Evolutionary conservation across 148 eudicot genomes (phyloP).

Genomic region (Rheum nobile): DNA sequence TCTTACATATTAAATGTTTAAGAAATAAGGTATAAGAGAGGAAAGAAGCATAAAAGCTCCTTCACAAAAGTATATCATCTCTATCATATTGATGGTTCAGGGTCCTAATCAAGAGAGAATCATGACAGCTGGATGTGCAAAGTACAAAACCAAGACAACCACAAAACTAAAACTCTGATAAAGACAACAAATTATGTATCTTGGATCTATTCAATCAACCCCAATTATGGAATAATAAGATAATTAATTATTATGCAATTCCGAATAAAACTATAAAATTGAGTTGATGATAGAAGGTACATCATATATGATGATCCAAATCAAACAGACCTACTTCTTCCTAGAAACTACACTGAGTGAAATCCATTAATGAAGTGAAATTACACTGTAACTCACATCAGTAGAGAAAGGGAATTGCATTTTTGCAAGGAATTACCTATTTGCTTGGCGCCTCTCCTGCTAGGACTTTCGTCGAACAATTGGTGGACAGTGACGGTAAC

Average conservation of each 20-base stretch:
- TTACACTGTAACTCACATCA: too few species aligned
- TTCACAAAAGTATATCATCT: neutral
- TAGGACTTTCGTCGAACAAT: slow-evolving; percentile 27
- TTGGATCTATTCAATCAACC: neutral
- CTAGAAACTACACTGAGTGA: too few species aligned
- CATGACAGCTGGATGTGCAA: slow-evolving; percentile 6
- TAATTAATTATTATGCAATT: too few species aligned
- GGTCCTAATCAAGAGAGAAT: slow-evolving; percentile 5
- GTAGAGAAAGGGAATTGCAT: too few species aligned
- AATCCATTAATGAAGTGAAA: too few species aligned
- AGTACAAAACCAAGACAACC: neutral
- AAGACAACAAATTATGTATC: neutral
- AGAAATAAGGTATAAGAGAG: neutral
- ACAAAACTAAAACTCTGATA: neutral
- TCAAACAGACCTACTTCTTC: too few species aligned
- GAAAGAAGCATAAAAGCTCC: neutral
- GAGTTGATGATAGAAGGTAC: too few species aligned
- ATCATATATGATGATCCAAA: too few species aligned
- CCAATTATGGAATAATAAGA: too few species aligned
- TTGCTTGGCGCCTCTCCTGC: slow-evolving; percentile 5
- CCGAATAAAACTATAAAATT: too few species aligned
- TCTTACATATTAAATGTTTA: neutral
- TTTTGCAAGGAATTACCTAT: too few species aligned
- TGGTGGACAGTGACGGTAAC: slow-evolving; percentile 8
- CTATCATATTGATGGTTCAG: neutral